Conservation (phyloP, 176 grass and related monocot genomes). For the Secale cereale region DNA sequence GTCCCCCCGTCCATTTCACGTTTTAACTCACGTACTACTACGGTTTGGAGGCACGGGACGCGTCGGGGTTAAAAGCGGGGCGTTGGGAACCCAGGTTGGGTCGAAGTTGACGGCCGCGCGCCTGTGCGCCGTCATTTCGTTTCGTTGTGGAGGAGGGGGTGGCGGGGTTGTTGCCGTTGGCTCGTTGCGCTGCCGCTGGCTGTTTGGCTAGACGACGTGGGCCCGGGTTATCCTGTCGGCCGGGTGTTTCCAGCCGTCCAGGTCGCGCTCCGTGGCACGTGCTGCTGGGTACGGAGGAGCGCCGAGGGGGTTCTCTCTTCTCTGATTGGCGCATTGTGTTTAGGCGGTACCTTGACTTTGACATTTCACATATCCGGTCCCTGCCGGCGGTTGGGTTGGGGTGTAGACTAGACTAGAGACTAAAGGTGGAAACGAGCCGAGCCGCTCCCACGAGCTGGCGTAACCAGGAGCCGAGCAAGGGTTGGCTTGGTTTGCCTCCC, state of each 20-base stretch:
- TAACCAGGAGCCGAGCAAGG: no score
- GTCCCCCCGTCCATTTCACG: neutral
- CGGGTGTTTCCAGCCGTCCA: neutral
- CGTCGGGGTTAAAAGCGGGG: neutral
- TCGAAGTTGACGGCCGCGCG: neutral
- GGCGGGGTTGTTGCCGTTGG: neutral
- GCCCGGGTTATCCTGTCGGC: neutral
- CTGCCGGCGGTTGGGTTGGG: neutral
- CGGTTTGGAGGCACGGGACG: neutral
- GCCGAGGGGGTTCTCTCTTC: neutral
- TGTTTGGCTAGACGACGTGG: neutral
- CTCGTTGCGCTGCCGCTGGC: neutral
- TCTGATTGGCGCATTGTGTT: neutral
- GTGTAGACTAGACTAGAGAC: neutral
- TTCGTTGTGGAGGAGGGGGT: neutral
- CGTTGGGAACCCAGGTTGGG: neutral
- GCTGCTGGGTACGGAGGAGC: neutral
- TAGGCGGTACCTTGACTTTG: neutral
- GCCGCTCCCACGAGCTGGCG: no score
- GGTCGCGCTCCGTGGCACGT: neutral
- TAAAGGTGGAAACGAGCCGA: neutral
- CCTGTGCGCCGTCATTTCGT: neutral
- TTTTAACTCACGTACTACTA: neutral
- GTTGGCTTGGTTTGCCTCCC: neutral
- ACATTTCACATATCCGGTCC: neutral